phyloP scores from a whole-genome alignment of 371 early-diverging fungal genomes.

The Saksenaea oblongispora region DNA sequence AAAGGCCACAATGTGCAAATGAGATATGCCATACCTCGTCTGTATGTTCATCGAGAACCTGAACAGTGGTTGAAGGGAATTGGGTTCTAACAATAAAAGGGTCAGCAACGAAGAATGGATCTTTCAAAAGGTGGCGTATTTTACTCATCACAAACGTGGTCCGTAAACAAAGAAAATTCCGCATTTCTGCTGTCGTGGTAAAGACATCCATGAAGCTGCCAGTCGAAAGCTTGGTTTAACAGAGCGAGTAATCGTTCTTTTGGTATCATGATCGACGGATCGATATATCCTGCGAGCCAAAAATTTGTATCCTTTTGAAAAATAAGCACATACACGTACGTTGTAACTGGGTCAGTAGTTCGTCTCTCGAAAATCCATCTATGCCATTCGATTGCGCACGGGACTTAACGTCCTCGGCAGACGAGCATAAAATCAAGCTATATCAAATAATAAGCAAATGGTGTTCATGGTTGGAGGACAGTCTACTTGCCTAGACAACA shows the following conservation, averaged over 20 bases:
- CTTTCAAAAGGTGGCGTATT: slow-evolving; percentile 26
- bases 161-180: slow-evolving; percentile 66
- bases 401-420: slow-evolving; percentile 58
- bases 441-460: background rate
- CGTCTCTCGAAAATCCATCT: slow-evolving; percentile 68
- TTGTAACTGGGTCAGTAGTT: slow-evolving; percentile 69
- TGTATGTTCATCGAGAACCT: slow-evolving; percentile 73
- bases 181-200: slow-evolving; percentile 77
- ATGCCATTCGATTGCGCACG: slow-evolving; percentile 82
- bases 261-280: slow-evolving; percentile 88
- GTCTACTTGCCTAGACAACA: slow-evolving; percentile 28
- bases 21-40: slow-evolving; percentile 96
- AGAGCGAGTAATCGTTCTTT: slow-evolving; percentile 77
- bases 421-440: slow-evolving; percentile 68
- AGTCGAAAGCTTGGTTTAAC: slow-evolving; percentile 77
- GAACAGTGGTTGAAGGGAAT: slow-evolving; percentile 51
- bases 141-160: slow-evolving; percentile 80
- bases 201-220: slow-evolving; percentile 80
- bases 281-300: slow-evolving; percentile 60
- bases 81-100: slow-evolving; percentile 12
- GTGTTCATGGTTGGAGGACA: background rate
- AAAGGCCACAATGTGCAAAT: slow-evolving; percentile 85
- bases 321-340: slow-evolving; percentile 29
- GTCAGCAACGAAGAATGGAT: background rate
- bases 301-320: background rate